Conservation (phyloP, 441 rosid genomes). For the Euphorbia schlechtendalii region DNA sequence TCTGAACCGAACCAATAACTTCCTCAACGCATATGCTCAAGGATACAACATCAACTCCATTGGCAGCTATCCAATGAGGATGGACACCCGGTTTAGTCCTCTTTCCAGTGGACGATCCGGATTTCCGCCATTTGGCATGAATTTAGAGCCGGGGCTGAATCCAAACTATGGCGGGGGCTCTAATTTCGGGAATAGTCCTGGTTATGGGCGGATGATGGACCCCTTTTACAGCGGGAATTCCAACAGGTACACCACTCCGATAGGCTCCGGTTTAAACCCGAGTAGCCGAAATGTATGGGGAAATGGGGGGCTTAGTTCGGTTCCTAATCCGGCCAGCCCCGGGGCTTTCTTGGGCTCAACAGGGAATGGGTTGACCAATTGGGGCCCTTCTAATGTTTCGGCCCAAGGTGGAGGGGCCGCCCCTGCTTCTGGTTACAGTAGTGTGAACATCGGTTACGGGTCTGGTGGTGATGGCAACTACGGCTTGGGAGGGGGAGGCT, state of each 20-base stretch:
- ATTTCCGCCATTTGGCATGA: conserved; percentile 58
- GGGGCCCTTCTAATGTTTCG: conserved; percentile 63
- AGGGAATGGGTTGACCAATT: conserved; percentile 47
- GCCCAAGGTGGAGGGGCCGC: conserved; percentile 56
- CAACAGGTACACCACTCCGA: conserved; percentile 52
- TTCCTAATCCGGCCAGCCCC: conserved; percentile 46
- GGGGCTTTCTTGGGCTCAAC: conserved; percentile 53
- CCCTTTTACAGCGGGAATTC: conserved; percentile 72
- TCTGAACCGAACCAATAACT: conserved; percentile 63
- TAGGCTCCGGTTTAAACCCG: conserved; percentile 69
- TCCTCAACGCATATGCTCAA: conserved; percentile 74
- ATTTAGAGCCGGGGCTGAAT: conserved; percentile 70
- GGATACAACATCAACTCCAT: conserved; percentile 65
- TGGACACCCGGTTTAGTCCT: conserved; percentile 78
- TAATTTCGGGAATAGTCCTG: conserved; percentile 52
- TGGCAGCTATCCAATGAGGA: conserved; percentile 73
- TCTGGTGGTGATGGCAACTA: conserved; percentile 56
- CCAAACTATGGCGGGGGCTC: conserved; percentile 56
- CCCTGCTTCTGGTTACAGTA: conserved; percentile 41
- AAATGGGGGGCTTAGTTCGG: conserved; percentile 55
- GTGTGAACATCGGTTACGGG: conserved; percentile 62
- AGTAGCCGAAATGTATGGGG: conserved; percentile 78
- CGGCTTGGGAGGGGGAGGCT: conserved; percentile 56
- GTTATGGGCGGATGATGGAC: conserved; percentile 71
- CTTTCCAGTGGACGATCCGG: conserved; percentile 71